phyloP scores from a whole-genome alignment of 2,329 filamentous ascomycete genomes.

The Venturia pyrina region DNA sequence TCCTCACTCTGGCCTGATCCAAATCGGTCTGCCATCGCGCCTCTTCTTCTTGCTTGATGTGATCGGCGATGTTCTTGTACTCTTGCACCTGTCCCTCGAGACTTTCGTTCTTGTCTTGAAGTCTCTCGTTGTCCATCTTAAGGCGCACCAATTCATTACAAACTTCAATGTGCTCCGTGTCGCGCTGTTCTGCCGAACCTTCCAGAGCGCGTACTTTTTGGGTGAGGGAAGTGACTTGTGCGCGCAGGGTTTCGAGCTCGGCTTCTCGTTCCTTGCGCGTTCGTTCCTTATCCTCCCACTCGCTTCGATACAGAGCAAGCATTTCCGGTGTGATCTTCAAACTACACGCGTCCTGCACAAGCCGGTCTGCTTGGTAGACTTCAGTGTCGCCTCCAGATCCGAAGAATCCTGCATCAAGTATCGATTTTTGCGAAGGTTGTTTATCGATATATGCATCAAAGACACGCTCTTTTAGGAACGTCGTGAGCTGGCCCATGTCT shows the following conservation, averaged over 20 bases:
- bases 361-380: constrained; percentile 85
- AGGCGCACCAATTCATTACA: constrained; percentile 85
- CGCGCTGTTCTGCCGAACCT: constrained; percentile 76
- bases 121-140: constrained; percentile 86
- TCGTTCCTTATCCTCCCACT: constrained; percentile 91
- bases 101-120: constrained; percentile 82
- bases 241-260: constrained; percentile 66
- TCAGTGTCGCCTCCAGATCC: constrained; percentile 83
- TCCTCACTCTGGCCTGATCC: constrained; percentile 83
- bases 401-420: constrained; percentile 95
- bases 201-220: constrained; percentile 75
- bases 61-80: constrained; percentile 72
- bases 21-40: constrained; percentile 72
- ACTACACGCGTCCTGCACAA: constrained; percentile 86
- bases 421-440: constrained; percentile 79
- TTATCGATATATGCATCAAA: constrained; percentile 98
- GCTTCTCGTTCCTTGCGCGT: constrained; percentile 70
- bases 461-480: constrained; percentile 82
- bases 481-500: constrained; percentile 83
- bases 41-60: constrained; percentile 82
- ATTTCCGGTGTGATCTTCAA: constrained; percentile 76
- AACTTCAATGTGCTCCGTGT: constrained; percentile 81
- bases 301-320: constrained; percentile 67
- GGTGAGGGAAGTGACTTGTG: constrained; percentile 56
- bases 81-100: constrained; percentile 77